A percentile compares a stretch with the other conserved stretches of the same genome.
phyloP scores from a whole-genome alignment of 495 filamentous ascomycete species.

The Darksidea phi region DNA sequence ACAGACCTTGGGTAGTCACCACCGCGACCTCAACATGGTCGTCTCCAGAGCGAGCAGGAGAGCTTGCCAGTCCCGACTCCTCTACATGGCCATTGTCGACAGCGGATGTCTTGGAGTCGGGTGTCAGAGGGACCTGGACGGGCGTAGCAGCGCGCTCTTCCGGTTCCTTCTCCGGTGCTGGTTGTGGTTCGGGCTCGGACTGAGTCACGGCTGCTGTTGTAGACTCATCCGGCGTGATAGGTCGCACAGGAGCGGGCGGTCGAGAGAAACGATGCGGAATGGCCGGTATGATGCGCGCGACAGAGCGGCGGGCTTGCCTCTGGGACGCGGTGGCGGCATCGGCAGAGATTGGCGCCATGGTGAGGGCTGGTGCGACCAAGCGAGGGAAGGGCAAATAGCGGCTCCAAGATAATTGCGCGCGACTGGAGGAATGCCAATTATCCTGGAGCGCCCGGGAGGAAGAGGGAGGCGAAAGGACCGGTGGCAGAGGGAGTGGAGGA shows the following conservation, averaged over 20 bases:
- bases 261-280: constrained; percentile 28
- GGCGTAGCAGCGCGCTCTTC: constrained; percentile 7
- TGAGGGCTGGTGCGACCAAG: constrained; percentile 2
- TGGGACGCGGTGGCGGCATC: constrained; percentile 19
- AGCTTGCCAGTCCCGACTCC: constrained; percentile 11
- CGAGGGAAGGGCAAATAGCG: constrained; percentile 18
- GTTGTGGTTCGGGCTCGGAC: not conserved
- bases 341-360: constrained; percentile 29
- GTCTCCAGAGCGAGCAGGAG: not conserved
- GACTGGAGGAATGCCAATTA: constrained; percentile 29
- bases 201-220: constrained; percentile 13
- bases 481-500: constrained; percentile 4
- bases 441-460: constrained; percentile 37
- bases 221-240: constrained; percentile 28
- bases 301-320: constrained; percentile 9
- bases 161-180: not conserved
- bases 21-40: constrained; percentile 4
- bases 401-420: constrained; percentile 40
- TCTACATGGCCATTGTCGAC: not conserved
- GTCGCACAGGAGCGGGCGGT: constrained; percentile 13
- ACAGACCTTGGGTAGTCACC: constrained; percentile 22
- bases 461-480: constrained; percentile 4
- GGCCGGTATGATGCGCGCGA: constrained; percentile 33
- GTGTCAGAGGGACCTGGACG: constrained; percentile 24
- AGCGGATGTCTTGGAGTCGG: constrained; percentile 27